Base-by-base conservation (phyloP, 1,284 basidiomycete genomes). In the Hemileia vastatrix region DNA sequence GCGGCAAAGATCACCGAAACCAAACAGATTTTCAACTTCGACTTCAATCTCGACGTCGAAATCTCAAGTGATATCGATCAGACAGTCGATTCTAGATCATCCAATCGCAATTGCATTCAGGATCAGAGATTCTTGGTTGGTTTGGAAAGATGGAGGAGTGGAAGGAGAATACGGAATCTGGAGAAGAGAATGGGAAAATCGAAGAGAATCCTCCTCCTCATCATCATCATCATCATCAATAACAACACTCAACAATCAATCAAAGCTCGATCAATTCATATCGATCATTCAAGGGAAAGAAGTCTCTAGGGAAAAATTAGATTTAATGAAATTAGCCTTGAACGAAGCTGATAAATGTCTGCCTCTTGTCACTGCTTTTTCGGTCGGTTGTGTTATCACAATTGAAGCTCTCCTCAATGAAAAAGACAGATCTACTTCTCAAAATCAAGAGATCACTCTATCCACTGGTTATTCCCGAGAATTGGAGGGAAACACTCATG, bases 401-500 rank as follows among this genome's bases (percentile, higher is more conserved):
- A n/a, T n/a, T n/a, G n/a, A n/a, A n/a, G n/a, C 86, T 36, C 69
- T 78, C 74, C 80, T 64, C 74, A 77, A 50, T 78, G 77, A 69
- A 78, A 79, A 15, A 13, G 43, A 53, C 1, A 23, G 60, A 0
- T 23, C 51, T 6, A 23, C 45, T n/a, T 64, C 79, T 4, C 75
- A 76, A 11, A 71, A 36, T 8, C 53, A 57, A 0, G 62, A 77
- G 49, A 77, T 88, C 43, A n/a, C n/a, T n/a, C 77, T 98, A 24
- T 79, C 88, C 4, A 85, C 86, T 5, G 93, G 93, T 24, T 94
- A 86, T 77, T 96, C 92, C 36, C 82, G 95, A 71, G 93, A 98
- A 76, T 81, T 96, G 0, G 68, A 69, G 1, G 94, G 93, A 55
- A 98, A 97, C 76, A 97, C 94, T 1, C 95, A 99, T 76, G 94